Evolutionary conservation across 805 yeast species (phyloP).

Genomic region (Cyberlindnera americana): DNA sequence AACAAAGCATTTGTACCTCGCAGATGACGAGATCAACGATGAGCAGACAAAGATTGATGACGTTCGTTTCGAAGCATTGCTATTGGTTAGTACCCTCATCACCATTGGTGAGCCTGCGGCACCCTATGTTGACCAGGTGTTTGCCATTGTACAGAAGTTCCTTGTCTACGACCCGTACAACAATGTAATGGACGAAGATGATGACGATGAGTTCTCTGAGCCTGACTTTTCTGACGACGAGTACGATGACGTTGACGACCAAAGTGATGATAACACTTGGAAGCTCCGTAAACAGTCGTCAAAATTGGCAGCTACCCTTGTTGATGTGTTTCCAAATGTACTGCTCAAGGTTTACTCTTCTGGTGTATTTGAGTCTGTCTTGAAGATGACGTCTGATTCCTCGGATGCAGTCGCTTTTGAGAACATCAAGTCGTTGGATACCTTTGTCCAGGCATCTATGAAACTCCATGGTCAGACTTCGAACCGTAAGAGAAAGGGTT

Average conservation of each 20-base stretch:
- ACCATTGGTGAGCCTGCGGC: slow-evolving; percentile 36
- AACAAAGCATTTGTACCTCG: slow-evolving; percentile 25
- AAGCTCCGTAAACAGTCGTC: slow-evolving; percentile 55
- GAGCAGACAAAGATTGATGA: slow-evolving; percentile 40
- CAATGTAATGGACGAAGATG: slow-evolving; percentile 32
- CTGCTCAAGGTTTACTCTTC: slow-evolving; percentile 34
- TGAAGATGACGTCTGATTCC: slow-evolving; percentile 38
- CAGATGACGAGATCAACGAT: slow-evolving; percentile 35
- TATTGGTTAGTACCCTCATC: slow-evolving; percentile 37
- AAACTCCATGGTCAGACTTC: slow-evolving; percentile 25
- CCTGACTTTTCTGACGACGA: slow-evolving; percentile 45
- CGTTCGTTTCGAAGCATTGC: slow-evolving; percentile 48
- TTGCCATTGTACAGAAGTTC: slow-evolving; percentile 32
- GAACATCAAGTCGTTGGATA: slow-evolving; percentile 41
- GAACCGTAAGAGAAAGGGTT: slow-evolving; percentile 28
- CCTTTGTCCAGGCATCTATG: slow-evolving; percentile 32
- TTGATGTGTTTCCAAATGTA: slow-evolving; percentile 35
- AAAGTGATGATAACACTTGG: slow-evolving; percentile 55
- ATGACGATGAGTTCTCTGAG: slow-evolving; percentile 38
- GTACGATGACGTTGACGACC: slow-evolving; percentile 35
- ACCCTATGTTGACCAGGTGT: slow-evolving; percentile 26
- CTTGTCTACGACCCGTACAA: slow-evolving; percentile 46
- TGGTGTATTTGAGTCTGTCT: slow-evolving; percentile 31
- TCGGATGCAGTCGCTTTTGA: slow-evolving; percentile 50
- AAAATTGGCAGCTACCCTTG: slow-evolving; percentile 36